phyloP scores from a whole-genome alignment of 768 basidiomycete genomes.

The Lactarius quietus region DNA sequence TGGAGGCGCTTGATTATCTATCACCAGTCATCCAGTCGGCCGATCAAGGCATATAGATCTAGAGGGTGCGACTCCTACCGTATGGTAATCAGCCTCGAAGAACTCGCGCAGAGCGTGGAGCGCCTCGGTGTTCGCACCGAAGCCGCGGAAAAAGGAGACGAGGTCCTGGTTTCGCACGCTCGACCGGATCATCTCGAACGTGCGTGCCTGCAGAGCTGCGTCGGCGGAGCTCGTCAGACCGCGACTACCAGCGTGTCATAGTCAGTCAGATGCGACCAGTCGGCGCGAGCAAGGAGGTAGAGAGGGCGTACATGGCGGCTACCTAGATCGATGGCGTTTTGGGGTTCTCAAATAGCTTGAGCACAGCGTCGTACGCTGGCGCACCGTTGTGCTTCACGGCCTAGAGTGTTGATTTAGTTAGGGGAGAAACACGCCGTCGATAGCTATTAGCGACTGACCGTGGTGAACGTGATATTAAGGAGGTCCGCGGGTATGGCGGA shows the following conservation, averaged over 20 bases:
- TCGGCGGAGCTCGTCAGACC: conserved; percentile 65
- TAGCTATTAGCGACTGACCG: conserved; percentile 39
- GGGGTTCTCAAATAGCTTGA: conserved; percentile 65
- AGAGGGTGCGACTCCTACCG: conserved; percentile 38
- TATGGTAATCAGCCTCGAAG: conserved; percentile 67
- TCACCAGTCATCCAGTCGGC: not conserved
- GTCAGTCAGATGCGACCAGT: conserved; percentile 9
- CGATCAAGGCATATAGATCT: not conserved
- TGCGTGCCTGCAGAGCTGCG: conserved; percentile 52
- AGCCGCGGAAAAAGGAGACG: conserved; percentile 57
- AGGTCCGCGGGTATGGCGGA: conserved; percentile 80
- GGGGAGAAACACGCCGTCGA: not conserved
- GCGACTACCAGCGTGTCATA: conserved; percentile 37
- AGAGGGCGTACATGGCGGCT: conserved; percentile 56
- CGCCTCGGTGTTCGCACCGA: conserved; percentile 53
- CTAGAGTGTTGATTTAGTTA: conserved; percentile 34
- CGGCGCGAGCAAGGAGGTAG: not conserved
- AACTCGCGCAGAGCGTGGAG: conserved; percentile 54
- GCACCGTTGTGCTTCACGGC: conserved; percentile 72
- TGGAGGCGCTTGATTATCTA: conserved; percentile 21
- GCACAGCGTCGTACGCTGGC: conserved; percentile 69
- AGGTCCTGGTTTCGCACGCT: conserved; percentile 61
- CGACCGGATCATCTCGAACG: conserved; percentile 54
- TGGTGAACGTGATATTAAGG: conserved; percentile 49
- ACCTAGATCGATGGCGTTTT: conserved; percentile 70